A percentile compares a stretch with the other conserved stretches of the same genome.
Evolutionary conservation across 768 basidiomycete genomes (phyloP).

Genomic region (Tulasnella calospora): DNA sequence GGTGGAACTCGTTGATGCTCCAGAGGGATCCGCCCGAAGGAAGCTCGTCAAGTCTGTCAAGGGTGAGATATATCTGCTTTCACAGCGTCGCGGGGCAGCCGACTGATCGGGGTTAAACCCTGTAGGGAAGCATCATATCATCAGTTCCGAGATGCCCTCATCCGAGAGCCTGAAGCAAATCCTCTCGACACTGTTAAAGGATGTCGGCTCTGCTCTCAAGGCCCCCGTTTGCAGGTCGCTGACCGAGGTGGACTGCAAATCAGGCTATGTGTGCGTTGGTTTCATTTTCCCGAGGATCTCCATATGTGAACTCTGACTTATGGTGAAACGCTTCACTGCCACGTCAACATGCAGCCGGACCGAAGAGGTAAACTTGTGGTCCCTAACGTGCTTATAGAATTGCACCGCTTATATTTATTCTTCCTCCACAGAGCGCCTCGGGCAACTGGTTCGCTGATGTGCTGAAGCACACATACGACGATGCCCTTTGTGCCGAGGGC

Average conservation of each 20-base stretch:
- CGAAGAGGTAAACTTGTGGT: conserved; percentile 1
- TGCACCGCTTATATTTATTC: neutral
- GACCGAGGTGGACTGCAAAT: conserved; percentile 65
- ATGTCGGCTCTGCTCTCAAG: conserved; percentile 63
- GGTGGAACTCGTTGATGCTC: conserved; percentile 54
- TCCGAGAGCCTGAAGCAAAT: conserved; percentile 54
- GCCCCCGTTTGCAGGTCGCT: conserved; percentile 70
- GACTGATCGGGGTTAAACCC: neutral
- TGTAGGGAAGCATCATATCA: conserved; percentile 61
- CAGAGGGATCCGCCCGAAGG: conserved; percentile 57
- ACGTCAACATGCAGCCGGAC: neutral
- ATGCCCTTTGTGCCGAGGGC: conserved; percentile 53
- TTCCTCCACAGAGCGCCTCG: conserved; percentile 51
- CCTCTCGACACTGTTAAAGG: conserved; percentile 58
- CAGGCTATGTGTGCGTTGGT: conserved; percentile 60
- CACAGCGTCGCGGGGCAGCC: conserved; percentile 28
- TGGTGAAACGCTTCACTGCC: neutral
- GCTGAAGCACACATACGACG: conserved; percentile 75
- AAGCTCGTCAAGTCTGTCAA: conserved; percentile 58
- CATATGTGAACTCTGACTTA: neutral
- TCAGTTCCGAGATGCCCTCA: conserved; percentile 54
- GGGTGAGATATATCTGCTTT: conserved; percentile 42
- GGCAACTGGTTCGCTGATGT: conserved; percentile 86
- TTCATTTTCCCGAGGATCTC: neutral
- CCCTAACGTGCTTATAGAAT: neutral